Evolutionary conservation across 352 stramenopile genomes (phyloP).

Genomic region (Blastocystis sp.): DNA sequence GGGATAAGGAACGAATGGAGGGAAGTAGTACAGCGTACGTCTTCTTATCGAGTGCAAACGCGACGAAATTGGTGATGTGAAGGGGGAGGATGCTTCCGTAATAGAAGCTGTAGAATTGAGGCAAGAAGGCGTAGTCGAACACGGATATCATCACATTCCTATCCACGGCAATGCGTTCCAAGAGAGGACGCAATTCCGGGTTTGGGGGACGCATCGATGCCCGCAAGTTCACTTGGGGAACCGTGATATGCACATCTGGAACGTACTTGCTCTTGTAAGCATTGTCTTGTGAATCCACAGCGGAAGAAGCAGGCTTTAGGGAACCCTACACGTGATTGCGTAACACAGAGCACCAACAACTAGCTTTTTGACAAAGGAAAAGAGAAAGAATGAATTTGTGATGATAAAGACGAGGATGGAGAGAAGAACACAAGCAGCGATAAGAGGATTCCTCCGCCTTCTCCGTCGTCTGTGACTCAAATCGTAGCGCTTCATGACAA

Average conservation of each 20-base stretch:
- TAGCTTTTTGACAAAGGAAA: not conserved
- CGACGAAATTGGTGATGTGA: slow-evolving; percentile 67
- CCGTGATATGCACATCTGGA: not conserved
- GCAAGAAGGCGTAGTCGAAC: slow-evolving; percentile 65
- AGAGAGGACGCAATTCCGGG: slow-evolving; percentile 19
- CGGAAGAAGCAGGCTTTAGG: not conserved
- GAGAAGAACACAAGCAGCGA: not conserved
- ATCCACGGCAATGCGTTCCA: slow-evolving; percentile 20
- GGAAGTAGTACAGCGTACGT: slow-evolving; percentile 34
- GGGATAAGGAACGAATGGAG: not conserved
- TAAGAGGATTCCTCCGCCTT: not conserved
- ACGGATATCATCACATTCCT: slow-evolving; percentile 69
- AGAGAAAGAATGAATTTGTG: not conserved
- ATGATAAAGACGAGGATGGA: not conserved
- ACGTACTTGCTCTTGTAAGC: not conserved
- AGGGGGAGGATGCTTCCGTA: slow-evolving; percentile 64
- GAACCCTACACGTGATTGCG: not conserved
- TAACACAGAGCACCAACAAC: not conserved
- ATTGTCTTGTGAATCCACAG: too few species aligned
- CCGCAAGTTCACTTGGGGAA: not conserved
- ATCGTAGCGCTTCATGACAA: not conserved
- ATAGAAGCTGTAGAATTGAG: slow-evolving; percentile 65
- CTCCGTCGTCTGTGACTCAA: not conserved
- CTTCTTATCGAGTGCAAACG: slow-evolving; percentile 58
- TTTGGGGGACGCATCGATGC: slow-evolving; percentile 4